These are phyloP conservation scores for Metschnikowia anglica DNA, from an alignment of 805 yeast genomes.

Conservation along the genomic window DNA sequence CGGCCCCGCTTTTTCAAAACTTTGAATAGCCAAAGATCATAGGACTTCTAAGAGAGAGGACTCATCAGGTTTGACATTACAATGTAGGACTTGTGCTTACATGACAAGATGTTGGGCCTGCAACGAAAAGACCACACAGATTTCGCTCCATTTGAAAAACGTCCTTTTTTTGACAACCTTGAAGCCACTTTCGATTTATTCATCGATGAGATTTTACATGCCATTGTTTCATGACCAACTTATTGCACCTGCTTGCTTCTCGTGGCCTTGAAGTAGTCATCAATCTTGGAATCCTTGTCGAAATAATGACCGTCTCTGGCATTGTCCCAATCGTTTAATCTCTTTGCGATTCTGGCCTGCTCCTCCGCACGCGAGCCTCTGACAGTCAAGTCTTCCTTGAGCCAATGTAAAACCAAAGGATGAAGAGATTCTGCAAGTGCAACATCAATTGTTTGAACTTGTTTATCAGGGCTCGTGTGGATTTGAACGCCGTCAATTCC, in stretches of 20 bases:
- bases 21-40: too few species aligned
- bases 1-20: too few species aligned
- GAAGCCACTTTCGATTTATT: too few species aligned
- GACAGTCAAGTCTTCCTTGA: constrained; percentile 48
- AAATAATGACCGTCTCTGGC: constrained; percentile 37
- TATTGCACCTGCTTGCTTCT: constrained; percentile 34
- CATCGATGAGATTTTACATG: too few species aligned
- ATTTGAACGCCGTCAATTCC: constrained; percentile 30
- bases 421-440: constrained; percentile 55
- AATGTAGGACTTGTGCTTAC: too few species aligned
- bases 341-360: constrained; percentile 35
- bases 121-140: too few species aligned
- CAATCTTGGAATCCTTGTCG: constrained; percentile 45
- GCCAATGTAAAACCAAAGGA: constrained; percentile 73
- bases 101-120: too few species aligned
- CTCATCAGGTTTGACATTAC: too few species aligned
- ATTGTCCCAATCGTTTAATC: constrained; percentile 58
- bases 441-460: constrained; percentile 32
- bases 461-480: constrained; percentile 22
- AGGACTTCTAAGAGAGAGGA: too few species aligned
- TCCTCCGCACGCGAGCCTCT: constrained; percentile 58
- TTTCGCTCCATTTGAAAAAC: too few species aligned
- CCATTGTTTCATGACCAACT: background rate
- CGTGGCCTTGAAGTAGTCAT: constrained; percentile 52
- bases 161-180: too few species aligned